These are phyloP conservation scores for Solanum hybrid DNA, from an alignment of 305 asterid genomes.

Conservation along the genomic window DNA sequence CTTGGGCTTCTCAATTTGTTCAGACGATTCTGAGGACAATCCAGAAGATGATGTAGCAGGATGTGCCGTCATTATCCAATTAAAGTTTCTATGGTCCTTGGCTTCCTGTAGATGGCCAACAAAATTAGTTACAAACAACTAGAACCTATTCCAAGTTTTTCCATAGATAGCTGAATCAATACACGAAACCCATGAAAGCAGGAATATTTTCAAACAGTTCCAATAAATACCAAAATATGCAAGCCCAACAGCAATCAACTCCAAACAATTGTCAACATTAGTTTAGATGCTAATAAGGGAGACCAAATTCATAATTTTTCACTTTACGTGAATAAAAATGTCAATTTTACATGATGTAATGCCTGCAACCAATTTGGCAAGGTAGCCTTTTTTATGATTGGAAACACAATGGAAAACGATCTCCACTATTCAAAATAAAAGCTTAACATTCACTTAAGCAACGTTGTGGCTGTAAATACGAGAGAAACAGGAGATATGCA, in stretches of 20 bases:
- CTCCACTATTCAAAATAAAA: background rate
- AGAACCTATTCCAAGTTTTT: background rate
- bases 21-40: slow-evolving; percentile 18
- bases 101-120: slow-evolving; percentile 16
- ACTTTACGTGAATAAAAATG: background rate
- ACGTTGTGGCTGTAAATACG: background rate
- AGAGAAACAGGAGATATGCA: background rate
- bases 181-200: background rate
- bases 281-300: background rate
- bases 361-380: background rate
- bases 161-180: background rate
- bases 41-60: slow-evolving; percentile 22
- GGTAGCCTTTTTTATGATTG: background rate
- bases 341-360: background rate
- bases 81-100: background rate
- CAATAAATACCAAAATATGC: background rate
- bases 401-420: background rate
- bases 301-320: background rate
- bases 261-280: background rate
- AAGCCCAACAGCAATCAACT: background rate
- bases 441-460: background rate
- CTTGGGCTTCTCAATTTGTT: slow-evolving; percentile 13
- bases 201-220: background rate
- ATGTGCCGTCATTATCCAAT: slow-evolving; percentile 26
- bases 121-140: background rate